Evolutionary conservation across 2,329 filamentous ascomycete genomes (phyloP).

Genomic region (Emericellopsis atlantica): DNA sequence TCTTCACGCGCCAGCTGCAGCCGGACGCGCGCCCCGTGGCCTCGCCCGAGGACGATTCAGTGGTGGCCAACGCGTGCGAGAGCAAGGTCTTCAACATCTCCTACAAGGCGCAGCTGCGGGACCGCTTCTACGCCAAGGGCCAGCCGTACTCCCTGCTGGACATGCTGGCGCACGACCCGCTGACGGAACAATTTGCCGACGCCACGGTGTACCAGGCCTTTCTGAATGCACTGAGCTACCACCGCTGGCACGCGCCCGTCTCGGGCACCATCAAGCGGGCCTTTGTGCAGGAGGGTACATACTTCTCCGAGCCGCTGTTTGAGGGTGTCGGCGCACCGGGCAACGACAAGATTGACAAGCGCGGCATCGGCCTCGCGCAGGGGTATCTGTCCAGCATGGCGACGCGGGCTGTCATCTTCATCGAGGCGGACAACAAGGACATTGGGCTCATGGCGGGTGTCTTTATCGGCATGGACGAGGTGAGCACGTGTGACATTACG

Average conservation of each 20-base stretch:
- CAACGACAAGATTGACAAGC: slow-evolving; percentile 20
- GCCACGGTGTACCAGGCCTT: slow-evolving; percentile 63
- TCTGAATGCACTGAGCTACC: slow-evolving; percentile 53
- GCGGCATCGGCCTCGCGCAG: slow-evolving; percentile 39
- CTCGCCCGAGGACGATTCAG: slow-evolving; percentile 34
- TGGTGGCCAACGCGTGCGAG: slow-evolving; percentile 54
- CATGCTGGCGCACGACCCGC: slow-evolving; percentile 46
- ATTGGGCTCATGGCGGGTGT: slow-evolving; percentile 62
- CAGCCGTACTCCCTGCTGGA: slow-evolving; percentile 54
- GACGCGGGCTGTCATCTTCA: slow-evolving; percentile 56
- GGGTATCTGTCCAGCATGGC: slow-evolving; percentile 57
- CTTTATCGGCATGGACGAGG: slow-evolving; percentile 65
- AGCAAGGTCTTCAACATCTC: slow-evolving; percentile 42
- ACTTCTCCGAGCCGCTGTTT: slow-evolving; percentile 47
- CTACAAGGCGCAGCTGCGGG: slow-evolving; percentile 36
- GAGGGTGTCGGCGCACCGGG: slow-evolving; percentile 16
- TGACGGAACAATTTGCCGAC: slow-evolving; percentile 41
- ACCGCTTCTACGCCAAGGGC: slow-evolving; percentile 56
- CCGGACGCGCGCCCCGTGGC: slow-evolving; percentile 44
- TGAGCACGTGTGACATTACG: slow-evolving; percentile 59
- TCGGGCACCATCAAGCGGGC: slow-evolving; percentile 45
- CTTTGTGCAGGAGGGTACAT: slow-evolving; percentile 50
- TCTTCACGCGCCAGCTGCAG: slow-evolving; percentile 50
- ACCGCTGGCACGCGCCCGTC: slow-evolving; percentile 62
- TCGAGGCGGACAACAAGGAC: slow-evolving; percentile 53